phyloP scores from a whole-genome alignment of 2,329 filamentous ascomycete genomes.

The Penicillium sp. region DNA sequence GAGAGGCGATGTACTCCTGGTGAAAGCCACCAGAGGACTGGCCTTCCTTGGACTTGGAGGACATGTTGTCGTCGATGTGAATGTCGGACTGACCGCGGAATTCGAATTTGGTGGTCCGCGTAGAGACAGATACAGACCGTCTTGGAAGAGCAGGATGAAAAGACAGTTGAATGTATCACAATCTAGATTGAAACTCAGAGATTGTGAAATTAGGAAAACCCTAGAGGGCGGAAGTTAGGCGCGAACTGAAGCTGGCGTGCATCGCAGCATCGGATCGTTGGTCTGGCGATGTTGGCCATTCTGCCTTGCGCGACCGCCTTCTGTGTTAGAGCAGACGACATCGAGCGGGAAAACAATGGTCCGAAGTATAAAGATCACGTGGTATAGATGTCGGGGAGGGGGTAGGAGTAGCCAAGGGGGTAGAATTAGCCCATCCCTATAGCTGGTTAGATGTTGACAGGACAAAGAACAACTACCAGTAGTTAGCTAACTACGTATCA shows the following conservation, averaged over 20 bases:
- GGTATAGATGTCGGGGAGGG: constrained; percentile 21
- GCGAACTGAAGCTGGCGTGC: neutral
- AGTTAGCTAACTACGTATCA: no score
- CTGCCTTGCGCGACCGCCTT: constrained; percentile 29
- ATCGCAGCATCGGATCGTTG: neutral
- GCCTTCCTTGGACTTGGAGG: constrained; percentile 37
- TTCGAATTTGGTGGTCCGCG: neutral
- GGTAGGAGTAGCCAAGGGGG: no score
- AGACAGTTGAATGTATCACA: neutral
- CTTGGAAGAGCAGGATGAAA: neutral
- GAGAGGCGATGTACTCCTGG: constrained; percentile 95
- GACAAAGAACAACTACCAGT: no score
- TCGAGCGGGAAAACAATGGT: constrained; percentile 39
- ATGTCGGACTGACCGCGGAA: neutral
- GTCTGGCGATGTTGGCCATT: constrained; percentile 16
- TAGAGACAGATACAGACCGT: neutral
- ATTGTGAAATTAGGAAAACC: neutral
- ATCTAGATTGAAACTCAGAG: neutral
- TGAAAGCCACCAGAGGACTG: constrained; percentile 54
- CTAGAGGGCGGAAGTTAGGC: neutral
- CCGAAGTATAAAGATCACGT: constrained; percentile 47
- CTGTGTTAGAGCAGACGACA: constrained; percentile 22
- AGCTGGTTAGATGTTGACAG: neutral
- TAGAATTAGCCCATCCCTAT: no score
- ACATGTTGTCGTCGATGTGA: constrained; percentile 26